These are phyloP conservation scores for Angomonas deanei DNA, from an alignment of 208 protist species.

Conservation along the genomic window DNA sequence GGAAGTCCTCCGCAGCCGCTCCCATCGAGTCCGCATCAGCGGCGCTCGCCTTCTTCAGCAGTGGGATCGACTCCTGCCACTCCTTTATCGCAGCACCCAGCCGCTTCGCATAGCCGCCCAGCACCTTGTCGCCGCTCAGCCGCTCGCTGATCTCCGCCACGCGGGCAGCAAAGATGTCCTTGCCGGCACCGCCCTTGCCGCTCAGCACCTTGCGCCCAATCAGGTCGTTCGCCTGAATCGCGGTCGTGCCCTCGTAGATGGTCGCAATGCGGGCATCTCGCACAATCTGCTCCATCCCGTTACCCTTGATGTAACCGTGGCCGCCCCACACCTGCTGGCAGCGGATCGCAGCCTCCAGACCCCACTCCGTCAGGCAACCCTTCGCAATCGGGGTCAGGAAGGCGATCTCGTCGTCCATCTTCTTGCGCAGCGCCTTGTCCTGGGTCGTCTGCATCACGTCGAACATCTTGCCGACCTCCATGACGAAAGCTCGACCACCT, in stretches of 20 bases:
- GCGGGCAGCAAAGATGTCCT: slow-evolving; percentile 26
- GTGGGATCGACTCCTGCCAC: slow-evolving; percentile 45
- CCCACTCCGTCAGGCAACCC: slow-evolving; percentile 75
- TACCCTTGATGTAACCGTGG: slow-evolving; percentile 77
- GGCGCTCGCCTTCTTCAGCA: slow-evolving; percentile 37
- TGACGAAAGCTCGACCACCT: slow-evolving; percentile 68
- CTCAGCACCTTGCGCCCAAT: slow-evolving; percentile 78
- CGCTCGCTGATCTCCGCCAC: slow-evolving; percentile 25
- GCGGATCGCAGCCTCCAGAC: slow-evolving; percentile 55
- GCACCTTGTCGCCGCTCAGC: slow-evolving; percentile 22
- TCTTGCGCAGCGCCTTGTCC: slow-evolving; percentile 11
- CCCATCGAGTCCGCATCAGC: slow-evolving; percentile 40
- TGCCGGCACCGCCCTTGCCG: slow-evolving; percentile 41
- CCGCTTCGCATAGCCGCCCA: slow-evolving; percentile 23
- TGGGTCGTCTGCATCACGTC: slow-evolving; percentile 37
- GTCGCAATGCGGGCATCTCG: slow-evolving; percentile 68
- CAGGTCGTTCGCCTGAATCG: slow-evolving; percentile 83
- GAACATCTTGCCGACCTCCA: slow-evolving; percentile 62
- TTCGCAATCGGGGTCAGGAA: slow-evolving; percentile 88
- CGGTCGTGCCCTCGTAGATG: slow-evolving; percentile 81
- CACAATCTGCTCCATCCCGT: slow-evolving; percentile 79
- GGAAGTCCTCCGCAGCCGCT: slow-evolving; percentile 57
- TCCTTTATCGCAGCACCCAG: slow-evolving; percentile 65
- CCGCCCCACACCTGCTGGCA: slow-evolving; percentile 71
- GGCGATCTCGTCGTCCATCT: slow-evolving; percentile 65